Evolutionary conservation across 2,329 filamentous ascomycete genomes (phyloP), one percentile per base, ranked within the genome.

Genomic region (Aspergillus proliferans): DNA sequence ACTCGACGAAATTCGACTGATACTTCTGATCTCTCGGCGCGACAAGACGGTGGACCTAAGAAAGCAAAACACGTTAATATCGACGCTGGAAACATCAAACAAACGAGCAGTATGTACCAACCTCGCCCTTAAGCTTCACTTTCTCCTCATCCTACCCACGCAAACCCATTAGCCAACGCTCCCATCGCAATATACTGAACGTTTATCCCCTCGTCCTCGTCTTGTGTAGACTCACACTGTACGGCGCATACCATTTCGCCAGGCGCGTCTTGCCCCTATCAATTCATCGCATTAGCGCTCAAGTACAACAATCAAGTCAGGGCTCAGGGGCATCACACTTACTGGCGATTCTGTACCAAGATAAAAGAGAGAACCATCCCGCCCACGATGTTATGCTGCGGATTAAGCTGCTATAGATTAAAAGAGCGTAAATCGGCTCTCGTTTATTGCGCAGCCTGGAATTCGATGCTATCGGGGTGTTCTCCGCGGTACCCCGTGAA

Each of bases 1-100:
- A 85, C 62, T 98, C 93, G 79, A 98, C 93, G 66, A 98, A 98
- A 76, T 98, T 98, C 74, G 90, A 95, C 71, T 98, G 93, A 78
- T 98, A 95, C 70, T 98, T 98, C 69, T 98, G 93, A 73, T 98
- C 93, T 66, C 93, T 88, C 6, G 93, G 93, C 0, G 93, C 93
- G 53, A 98, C 92, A 59, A 98, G 89, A 55, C 93, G 91, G 79
- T 98, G 93, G 62, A 97, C 88, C 86, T 90, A 61, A 44, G 28
- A 5, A 43, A 49, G 22, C 52, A 15, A 43, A 44, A 21, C 19
- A 43, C 22, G 40, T 44, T n/a, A 44, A 28, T 10, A 10, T 9
- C 26, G 9, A 10, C 4, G 4, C 9, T 30, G 26, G 10, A 9
- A 30, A 12, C 9, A 30, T 28, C 36, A 33, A 33, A 50, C 46